These are phyloP conservation scores for Blastobotrys malaysiensis DNA, from an alignment of 1,139 yeast species.

Conservation along the genomic window DNA sequence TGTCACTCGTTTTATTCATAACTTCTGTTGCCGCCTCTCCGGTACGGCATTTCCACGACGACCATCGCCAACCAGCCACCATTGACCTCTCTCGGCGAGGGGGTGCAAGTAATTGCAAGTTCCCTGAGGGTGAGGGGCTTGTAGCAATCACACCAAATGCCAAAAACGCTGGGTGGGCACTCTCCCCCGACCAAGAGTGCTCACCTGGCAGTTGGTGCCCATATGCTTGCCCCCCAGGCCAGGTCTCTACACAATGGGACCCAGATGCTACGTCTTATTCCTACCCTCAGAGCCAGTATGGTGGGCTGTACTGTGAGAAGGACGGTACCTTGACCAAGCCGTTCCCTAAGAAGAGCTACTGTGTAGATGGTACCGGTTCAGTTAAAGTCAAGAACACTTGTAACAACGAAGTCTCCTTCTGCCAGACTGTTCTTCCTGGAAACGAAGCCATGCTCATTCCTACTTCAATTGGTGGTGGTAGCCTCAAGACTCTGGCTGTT, in stretches of 20 bases:
- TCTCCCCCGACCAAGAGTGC: slow-evolving; percentile 72
- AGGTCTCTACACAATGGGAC: slow-evolving; percentile 70
- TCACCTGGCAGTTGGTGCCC: slow-evolving; percentile 75
- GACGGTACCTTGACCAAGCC: slow-evolving; percentile 67
- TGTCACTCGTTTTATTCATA: background rate
- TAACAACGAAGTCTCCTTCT: slow-evolving; percentile 59
- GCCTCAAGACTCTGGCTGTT: slow-evolving; percentile 58
- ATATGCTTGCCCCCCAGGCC: slow-evolving; percentile 83
- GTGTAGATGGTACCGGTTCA: slow-evolving; percentile 69
- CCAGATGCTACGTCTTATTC: slow-evolving; percentile 72
- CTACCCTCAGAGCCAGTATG: slow-evolving; percentile 74
- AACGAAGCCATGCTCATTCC: slow-evolving; percentile 93
- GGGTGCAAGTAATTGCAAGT: slow-evolving; percentile 43
- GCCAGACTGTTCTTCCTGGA: slow-evolving; percentile 92
- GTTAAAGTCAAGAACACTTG: slow-evolving; percentile 52
- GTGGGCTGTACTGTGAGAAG: slow-evolving; percentile 71
- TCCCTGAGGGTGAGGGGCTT: slow-evolving; percentile 61
- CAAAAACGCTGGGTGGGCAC: slow-evolving; percentile 80
- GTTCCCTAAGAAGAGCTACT: slow-evolving; percentile 52
- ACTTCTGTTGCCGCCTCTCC: background rate
- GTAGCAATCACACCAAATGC: slow-evolving; percentile 58
- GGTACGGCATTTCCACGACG: background rate
- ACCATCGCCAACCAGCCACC: background rate
- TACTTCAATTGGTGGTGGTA: slow-evolving; percentile 51
- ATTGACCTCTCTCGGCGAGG: background rate